Evolutionary conservation across 208 protist genomes (phyloP).

Genomic region (Trypanosoma boissoni): DNA sequence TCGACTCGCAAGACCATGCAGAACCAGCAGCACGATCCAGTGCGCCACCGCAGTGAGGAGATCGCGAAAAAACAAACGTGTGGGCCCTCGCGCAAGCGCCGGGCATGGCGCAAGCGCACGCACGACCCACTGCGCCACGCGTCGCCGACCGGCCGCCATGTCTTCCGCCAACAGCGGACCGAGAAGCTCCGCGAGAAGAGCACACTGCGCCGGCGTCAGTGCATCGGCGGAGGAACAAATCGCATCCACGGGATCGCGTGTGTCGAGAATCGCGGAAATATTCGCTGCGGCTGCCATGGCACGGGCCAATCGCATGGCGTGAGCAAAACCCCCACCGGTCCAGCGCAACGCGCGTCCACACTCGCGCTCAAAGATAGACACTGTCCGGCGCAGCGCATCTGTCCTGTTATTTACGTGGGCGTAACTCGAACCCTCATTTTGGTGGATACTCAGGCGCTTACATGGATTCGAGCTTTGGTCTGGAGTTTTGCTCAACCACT

Average conservation of each 20-base stretch:
- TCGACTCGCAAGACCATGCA: background rate
- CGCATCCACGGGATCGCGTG: background rate
- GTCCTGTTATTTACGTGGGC: background rate
- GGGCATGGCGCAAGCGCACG: too few relatives aligned
- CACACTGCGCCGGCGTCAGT: too few relatives aligned
- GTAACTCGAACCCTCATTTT: too few relatives aligned
- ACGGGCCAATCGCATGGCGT: background rate
- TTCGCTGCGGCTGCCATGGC: conserved; percentile 18
- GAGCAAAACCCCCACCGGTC: background rate
- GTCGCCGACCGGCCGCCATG: too few relatives aligned
- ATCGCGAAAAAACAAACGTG: conserved; percentile 8
- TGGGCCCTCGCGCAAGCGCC: background rate
- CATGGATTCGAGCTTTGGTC: too few relatives aligned
- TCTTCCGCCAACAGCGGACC: too few relatives aligned
- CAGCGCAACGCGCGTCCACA: background rate
- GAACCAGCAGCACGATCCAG: conserved; percentile 8
- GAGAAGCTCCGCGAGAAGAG: too few relatives aligned
- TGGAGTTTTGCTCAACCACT: conserved; percentile 2
- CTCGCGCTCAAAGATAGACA: conserved; percentile 9
- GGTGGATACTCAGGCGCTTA: too few relatives aligned
- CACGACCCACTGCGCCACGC: too few relatives aligned
- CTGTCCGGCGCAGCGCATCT: conserved; percentile 1
- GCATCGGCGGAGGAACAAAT: too few relatives aligned
- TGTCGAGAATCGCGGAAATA: background rate
- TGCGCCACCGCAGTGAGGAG: conserved; percentile 10